Base-by-base conservation (phyloP, 2,329 filamentous ascomycete genomes). In the Herpomyces periplanetae region DNA sequence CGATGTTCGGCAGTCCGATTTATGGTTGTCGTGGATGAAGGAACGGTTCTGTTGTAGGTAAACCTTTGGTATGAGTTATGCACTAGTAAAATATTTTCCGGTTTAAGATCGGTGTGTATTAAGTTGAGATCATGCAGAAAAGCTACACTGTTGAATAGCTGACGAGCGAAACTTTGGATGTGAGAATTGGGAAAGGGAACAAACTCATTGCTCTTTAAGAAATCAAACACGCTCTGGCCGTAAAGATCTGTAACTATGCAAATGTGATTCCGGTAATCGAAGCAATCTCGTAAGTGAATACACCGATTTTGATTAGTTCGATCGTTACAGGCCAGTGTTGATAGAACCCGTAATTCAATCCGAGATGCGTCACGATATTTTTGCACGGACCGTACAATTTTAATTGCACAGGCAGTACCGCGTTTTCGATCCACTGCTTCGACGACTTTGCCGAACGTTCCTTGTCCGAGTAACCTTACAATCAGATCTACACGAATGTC, bases 141-240 rank as follows among this genome's bases (percentile, higher is more conserved):
- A 23, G 80, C 80, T 32, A 96, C 84, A 32, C 75, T 91, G n/a
- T 75, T 91, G 25, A 96, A 65, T 8, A 96, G 47, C 35, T 96
- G 80, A 19, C 75, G 58, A 18, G 80, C 80, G 45, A 96, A 91
- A 35, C 56, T 75, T 38, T 91, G 80, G 23, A 96, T 96, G 39
- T 96, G 80, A 27, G 73, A 88, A 45, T 84, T 91, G 6, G 80
- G 80, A 33, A 96, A 96, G 1, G 80, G 80, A 8, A 87, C 71
- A 34, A 96, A 96, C 27, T 56, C 53, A 34, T 91, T 91, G 32
- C 62, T 60, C 43, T 96, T 96, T 18, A 96, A 49, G 30, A 96
- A 96, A 40, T 96, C 80, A 35, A 96, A 96, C 20, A 96, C 75
- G 31, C 75, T 91, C 34, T 88, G 75, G 18, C 75, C 75, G 13